Evolutionary conservation across 2,329 filamentous ascomycete genomes (phyloP).

Genomic region (Chaetomium strumarium): DNA sequence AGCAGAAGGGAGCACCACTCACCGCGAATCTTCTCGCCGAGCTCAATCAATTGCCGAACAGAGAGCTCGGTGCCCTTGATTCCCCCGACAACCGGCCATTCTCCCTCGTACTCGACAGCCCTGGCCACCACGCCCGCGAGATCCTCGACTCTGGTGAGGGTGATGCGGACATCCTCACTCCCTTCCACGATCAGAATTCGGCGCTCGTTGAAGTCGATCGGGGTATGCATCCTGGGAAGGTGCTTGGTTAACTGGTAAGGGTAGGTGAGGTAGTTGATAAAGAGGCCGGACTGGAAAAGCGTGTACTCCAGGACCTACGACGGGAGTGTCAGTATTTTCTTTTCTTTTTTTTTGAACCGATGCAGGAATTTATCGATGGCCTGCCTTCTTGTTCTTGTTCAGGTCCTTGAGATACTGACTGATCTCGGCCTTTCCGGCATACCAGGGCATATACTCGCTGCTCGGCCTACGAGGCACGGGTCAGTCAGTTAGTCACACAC

Average conservation of each 20-base stretch:
- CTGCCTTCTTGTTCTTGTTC: constrained; percentile 35
- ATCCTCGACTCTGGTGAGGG: constrained; percentile 32
- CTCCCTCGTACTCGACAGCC: constrained; percentile 35
- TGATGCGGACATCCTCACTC: constrained; percentile 27
- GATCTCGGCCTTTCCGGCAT: constrained; percentile 37
- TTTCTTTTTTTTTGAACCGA: neutral
- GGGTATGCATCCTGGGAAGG: constrained; percentile 30
- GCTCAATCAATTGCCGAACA: constrained; percentile 26
- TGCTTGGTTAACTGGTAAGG: constrained; percentile 37
- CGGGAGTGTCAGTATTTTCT: neutral
- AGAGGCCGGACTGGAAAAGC: constrained; percentile 44
- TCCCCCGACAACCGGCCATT: constrained; percentile 37
- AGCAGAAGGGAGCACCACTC: neutral
- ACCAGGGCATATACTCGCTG: constrained; percentile 13
- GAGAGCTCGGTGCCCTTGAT: constrained; percentile 31
- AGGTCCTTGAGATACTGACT: constrained; percentile 36
- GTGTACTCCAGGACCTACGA: constrained; percentile 41
- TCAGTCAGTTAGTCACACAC: neutral
- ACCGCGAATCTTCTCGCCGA: constrained; percentile 34
- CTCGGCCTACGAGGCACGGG: neutral
- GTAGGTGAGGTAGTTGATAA: constrained; percentile 43
- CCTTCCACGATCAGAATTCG: constrained; percentile 30
- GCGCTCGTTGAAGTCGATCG: constrained; percentile 33
- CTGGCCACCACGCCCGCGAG: constrained; percentile 31
- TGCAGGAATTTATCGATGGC: neutral